Percentiles rank a stretch among this genome's conserved stretches.
Conservation (phyloP, 2,329 filamentous ascomycete genomes). For the Fusarium algeriense region DNA sequence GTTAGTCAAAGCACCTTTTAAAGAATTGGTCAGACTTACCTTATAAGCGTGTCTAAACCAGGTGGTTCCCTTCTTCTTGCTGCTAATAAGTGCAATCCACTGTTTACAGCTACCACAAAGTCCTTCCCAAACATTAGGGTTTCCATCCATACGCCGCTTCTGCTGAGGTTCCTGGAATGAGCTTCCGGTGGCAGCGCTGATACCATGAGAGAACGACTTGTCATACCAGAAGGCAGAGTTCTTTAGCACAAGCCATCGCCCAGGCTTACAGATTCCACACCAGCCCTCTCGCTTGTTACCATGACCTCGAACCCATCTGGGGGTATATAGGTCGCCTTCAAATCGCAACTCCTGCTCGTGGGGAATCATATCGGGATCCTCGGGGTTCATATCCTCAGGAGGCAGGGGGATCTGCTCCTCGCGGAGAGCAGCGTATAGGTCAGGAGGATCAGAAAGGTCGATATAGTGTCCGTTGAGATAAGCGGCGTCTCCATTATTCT, state of each 20-base stretch:
- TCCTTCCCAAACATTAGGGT: constrained; percentile 84
- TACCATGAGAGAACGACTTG: constrained; percentile 89
- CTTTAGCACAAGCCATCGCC: constrained; percentile 87
- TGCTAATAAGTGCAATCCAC: constrained; percentile 84
- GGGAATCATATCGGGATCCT: constrained; percentile 79
- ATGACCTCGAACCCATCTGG: constrained; percentile 84
- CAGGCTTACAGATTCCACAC: constrained; percentile 90
- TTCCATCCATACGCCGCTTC: constrained; percentile 81
- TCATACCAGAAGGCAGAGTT: constrained; percentile 95
- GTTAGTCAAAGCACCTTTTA: constrained; percentile 29
- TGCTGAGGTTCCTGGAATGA: constrained; percentile 83
- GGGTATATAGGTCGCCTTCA: constrained; percentile 84
- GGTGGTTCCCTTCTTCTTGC: constrained; percentile 91
- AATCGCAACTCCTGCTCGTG: constrained; percentile 85
- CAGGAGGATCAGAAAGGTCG: constrained; percentile 79
- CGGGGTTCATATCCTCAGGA: constrained; percentile 83
- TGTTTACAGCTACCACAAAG: constrained; percentile 83
- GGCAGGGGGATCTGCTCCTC: constrained; percentile 81
- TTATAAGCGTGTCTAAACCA: constrained; percentile 94
- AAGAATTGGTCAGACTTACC: constrained; percentile 59
- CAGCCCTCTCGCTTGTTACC: constrained; percentile 90
- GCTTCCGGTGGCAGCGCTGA: constrained; percentile 83
- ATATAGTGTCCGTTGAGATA: constrained; percentile 76
- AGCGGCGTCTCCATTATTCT: constrained; percentile 79
- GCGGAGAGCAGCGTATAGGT: constrained; percentile 79